Base-by-base conservation (phyloP, 2,329 filamentous ascomycete species). In the Cercospora nicotianae region DNA sequence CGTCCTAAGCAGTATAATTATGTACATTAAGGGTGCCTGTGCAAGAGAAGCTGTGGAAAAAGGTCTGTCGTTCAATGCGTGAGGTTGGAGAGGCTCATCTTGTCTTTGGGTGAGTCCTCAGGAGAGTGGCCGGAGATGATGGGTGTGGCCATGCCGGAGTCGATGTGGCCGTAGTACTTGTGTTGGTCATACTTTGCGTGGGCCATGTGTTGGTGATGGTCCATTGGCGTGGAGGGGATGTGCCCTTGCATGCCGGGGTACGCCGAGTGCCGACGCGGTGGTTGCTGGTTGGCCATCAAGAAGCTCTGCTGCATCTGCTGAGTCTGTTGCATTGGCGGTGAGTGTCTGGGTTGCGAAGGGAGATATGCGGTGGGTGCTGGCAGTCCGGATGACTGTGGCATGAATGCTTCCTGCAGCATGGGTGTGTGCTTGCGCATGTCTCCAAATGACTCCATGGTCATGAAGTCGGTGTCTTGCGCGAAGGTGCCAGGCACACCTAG, bases 21-120 rank as follows among this genome's bases (percentile, higher is more conserved):
- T 60, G 63, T 64, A 33, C 48, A 57, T 57, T 58, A 53, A n/a
- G 36, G 3, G 48, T 61, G 39, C 63, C 48, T 53, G 53, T 69
- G 57, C 57, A 68, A 67, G 53, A 58, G 64, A 60, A 30, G 53
- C 64, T 64, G 57, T 61, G 67, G 57, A 61, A 65, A 60, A 28
- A 61, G 26, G 60, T 59, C 45, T 66, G 64, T 69, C 64, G 42
- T 63, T 65, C 45, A 77, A 66, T 76, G 75, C 4, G 76, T 79
- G 51, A 79, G 75, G 64, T 79, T 78, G 16, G 77, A 79, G 20
- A 79, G 71, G 70, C 77, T 77, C 78, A 79, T 79, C 73, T 79
- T 79, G 66, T 79, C 77, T 71, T 75, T 75, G 26, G 78, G 78
- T 39, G 77, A 79, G 65, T 73, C 78, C 7, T 77, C 76, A 18